Percentiles rank a stretch among this genome's conserved stretches.
phyloP scores from a whole-genome alignment of 2,329 filamentous ascomycete species.

The Xylaria sp. region DNA sequence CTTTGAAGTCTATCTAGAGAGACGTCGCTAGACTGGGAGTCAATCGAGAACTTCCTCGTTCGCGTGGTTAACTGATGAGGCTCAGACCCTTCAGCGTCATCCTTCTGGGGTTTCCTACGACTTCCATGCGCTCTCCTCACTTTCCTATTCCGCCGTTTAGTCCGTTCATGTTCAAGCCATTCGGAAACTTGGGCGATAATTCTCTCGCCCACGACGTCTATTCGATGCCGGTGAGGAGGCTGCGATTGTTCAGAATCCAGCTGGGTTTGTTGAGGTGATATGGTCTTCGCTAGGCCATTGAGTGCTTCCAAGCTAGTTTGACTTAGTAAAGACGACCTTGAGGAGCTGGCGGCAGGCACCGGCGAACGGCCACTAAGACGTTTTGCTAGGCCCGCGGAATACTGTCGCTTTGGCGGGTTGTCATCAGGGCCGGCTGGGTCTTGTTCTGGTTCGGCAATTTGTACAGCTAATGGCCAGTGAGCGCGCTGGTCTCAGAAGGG shows the following conservation, averaged over 20 bases:
- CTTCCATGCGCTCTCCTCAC: constrained; percentile 55
- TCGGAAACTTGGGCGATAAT: constrained; percentile 79
- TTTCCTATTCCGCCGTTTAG: constrained; percentile 69
- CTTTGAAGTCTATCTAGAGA: constrained; percentile 84
- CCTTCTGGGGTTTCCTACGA: constrained; percentile 53
- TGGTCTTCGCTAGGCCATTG: constrained; percentile 40
- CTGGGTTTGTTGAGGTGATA: constrained; percentile 44
- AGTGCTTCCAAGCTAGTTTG: constrained; percentile 52
- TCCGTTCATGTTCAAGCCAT: constrained; percentile 85
- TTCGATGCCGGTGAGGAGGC: constrained; percentile 49
- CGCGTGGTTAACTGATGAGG: constrained; percentile 28
- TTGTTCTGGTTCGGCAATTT: constrained; percentile 65
- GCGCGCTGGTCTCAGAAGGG: constrained; percentile 24
- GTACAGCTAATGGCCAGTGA: constrained; percentile 58
- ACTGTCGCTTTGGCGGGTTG: constrained; percentile 55
- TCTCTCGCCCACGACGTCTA: constrained; percentile 59
- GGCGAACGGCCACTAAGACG: constrained; percentile 58
- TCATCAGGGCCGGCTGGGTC: constrained; percentile 51
- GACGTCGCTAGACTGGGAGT: constrained; percentile 74
- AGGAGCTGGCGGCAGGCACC: constrained; percentile 52
- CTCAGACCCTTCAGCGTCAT: constrained; percentile 35
- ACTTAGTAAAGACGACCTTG: constrained; percentile 57
- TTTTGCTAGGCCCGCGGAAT: constrained; percentile 55
- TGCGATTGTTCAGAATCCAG: constrained; percentile 37
- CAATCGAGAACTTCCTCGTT: constrained; percentile 63